Base-by-base conservation (phyloP, 148 eudicot species). In the Vaccinium corymbosum region DNA sequence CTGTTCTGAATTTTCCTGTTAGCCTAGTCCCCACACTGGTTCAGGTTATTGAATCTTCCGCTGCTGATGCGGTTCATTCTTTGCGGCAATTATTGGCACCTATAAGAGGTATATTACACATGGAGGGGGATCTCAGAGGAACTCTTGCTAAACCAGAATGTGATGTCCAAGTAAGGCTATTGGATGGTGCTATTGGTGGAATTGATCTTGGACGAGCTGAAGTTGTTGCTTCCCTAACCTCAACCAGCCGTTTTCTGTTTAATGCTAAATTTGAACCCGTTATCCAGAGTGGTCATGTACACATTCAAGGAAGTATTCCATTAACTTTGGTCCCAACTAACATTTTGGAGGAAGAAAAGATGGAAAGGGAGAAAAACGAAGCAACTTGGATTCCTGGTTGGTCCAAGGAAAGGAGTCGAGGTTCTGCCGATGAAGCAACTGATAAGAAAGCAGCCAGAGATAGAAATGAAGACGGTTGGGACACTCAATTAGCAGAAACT, bases 51-150 rank as follows among this genome's bases (percentile, higher is more conserved):
- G 99, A 97, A 91, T 90, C 94, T 86, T 95, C 99, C 79, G 94
- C 98, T 81, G 90, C 89, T 51, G 98, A 93, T 83, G 95, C 95
- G 51, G 88, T 94, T 86, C 94, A 94, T 87, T 93, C 98, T 78
- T 85, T 97, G 83, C 90, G 98, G 82, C 98, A 97, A 88, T 86
- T 95, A 53, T 85, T 95, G 76, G 95, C 98, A 49, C 99, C 98
- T 68, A 92, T 97, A 68, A 93, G 89, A 86, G 99, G 99, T 68
- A 94, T 92, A 84, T 92, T 97, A 80, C 98, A 97, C 89, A 97
- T 97, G 99, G 99, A 97, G 87, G 99, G 99, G 72, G 99, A 97
- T 91, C 93, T 97, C 48, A 91, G 98, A 85, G 99, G 99, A 80
- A 97, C 87, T 91, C 92, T 97, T 57, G 88, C 90, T 50, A 97